Evolutionary conservation across 192 early-diverging fungal genomes (phyloP).

Genomic region (Helicostylum pulchrum): DNA sequence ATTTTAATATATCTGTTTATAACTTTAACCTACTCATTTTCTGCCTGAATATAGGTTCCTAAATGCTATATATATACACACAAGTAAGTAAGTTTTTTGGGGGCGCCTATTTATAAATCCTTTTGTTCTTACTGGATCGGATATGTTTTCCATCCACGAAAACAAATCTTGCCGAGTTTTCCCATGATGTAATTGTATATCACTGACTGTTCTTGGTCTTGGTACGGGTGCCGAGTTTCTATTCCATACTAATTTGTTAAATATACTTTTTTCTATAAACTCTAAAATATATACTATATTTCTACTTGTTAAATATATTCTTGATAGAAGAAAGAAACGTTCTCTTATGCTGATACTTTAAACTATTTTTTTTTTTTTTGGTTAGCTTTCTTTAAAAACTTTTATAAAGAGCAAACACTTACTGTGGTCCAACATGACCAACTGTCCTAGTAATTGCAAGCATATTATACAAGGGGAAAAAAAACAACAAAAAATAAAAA

Average conservation of each 20-base stretch:
- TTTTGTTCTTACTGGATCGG: slow-evolving; percentile 41
- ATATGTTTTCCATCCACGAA: slow-evolving; percentile 51
- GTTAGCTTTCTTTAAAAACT: too few relatives aligned
- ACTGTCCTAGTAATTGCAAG: neutral
- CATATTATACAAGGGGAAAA: neutral
- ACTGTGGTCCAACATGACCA: too few relatives aligned
- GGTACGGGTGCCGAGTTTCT: slow-evolving; percentile 21
- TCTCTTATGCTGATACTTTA: too few relatives aligned
- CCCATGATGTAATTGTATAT: slow-evolving; percentile 40
- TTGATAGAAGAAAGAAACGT: slow-evolving; percentile 3
- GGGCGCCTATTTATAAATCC: neutral
- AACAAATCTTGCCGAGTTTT: slow-evolving; percentile 44
- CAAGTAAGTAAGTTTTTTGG: neutral
- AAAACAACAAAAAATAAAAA: neutral
- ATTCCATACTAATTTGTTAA: too few relatives aligned
- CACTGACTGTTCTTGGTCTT: slow-evolving; percentile 33
- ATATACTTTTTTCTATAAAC: too few relatives aligned
- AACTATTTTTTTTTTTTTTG: too few relatives aligned
- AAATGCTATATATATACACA: slow-evolving; percentile 37
- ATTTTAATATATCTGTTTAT: too few relatives aligned
- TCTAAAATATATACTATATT: neutral
- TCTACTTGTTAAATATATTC: slow-evolving; percentile 6
- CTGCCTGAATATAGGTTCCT: slow-evolving; percentile 42
- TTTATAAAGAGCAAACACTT: too few relatives aligned
- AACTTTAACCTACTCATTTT: slow-evolving; percentile 44